Evolutionary conservation across 2,329 filamentous ascomycete genomes (phyloP).

Genomic region (Aspergillus novoparasiticus): DNA sequence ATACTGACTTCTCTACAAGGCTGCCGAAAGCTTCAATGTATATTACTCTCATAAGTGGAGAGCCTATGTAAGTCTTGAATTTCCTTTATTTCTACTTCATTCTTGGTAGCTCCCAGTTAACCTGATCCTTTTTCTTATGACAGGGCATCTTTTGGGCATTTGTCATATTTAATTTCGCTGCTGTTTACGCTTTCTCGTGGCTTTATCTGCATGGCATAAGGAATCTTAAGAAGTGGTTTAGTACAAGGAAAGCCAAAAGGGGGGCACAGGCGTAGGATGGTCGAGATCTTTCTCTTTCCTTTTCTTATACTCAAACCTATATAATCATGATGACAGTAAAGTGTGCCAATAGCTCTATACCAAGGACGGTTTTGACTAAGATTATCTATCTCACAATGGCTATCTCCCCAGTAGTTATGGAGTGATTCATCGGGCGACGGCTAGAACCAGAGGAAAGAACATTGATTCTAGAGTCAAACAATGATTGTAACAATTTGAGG

Average conservation of each 20-base stretch:
- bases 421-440: too few species aligned
- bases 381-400: too few species aligned
- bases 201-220: constrained; percentile 51
- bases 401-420: too few species aligned
- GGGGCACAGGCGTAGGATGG: background rate
- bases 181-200: constrained; percentile 58
- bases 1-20: constrained; percentile 19
- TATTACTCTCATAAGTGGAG: constrained; percentile 65
- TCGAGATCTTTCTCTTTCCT: background rate
- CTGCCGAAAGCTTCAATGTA: constrained; percentile 57
- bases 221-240: constrained; percentile 35
- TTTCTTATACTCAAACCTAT: background rate
- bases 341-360: too few species aligned
- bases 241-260: constrained; percentile 24
- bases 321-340: too few species aligned
- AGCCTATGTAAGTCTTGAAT: constrained; percentile 53
- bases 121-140: background rate
- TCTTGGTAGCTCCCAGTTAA: background rate
- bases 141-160: constrained; percentile 65
- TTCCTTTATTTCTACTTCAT: background rate
- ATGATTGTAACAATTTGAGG: too few species aligned
- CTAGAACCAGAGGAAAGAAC: too few species aligned
- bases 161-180: constrained; percentile 64
- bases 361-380: too few species aligned
- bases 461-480: too few species aligned